Conservation (phyloP, 305 asterid genomes). For the Solanum aculeatissimum region DNA sequence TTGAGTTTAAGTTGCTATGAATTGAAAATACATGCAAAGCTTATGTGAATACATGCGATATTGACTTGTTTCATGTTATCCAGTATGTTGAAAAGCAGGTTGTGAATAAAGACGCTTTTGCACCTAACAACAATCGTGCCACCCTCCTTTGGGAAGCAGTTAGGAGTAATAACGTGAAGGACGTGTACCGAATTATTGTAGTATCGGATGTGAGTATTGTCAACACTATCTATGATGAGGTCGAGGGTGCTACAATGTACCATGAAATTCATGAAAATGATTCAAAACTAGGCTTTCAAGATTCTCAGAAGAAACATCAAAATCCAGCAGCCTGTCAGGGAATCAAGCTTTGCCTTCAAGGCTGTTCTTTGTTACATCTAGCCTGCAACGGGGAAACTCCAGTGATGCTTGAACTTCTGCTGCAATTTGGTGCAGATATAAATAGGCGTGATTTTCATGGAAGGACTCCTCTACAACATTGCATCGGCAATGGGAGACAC, state of each 20-base stretch:
- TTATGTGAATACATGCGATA: not conserved
- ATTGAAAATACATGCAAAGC: not conserved
- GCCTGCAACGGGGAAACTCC: slow-evolving; percentile 57
- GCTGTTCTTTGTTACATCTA: slow-evolving; percentile 76
- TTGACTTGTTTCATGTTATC: slow-evolving; percentile 3
- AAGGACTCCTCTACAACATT: slow-evolving; percentile 85
- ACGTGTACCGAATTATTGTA: slow-evolving; percentile 48
- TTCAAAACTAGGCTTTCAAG: slow-evolving; percentile 17
- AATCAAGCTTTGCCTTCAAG: slow-evolving; percentile 48
- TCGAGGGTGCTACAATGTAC: slow-evolving; percentile 27
- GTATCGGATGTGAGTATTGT: slow-evolving; percentile 45
- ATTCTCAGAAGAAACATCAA: slow-evolving; percentile 20
- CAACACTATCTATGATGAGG: slow-evolving; percentile 56
- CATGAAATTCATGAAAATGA: slow-evolving; percentile 19
- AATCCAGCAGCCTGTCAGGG: slow-evolving; percentile 45
- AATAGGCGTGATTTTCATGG: slow-evolving; percentile 73
- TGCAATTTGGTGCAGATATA: slow-evolving; percentile 85
- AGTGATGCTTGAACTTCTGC: slow-evolving; percentile 81
- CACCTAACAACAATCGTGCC: slow-evolving; percentile 23
- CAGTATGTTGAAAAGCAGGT: slow-evolving; percentile 79
- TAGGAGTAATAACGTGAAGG: slow-evolving; percentile 49
- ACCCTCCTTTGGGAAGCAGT: slow-evolving; percentile 83
- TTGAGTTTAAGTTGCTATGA: not conserved
- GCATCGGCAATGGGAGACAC: slow-evolving; percentile 70
- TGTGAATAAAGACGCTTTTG: slow-evolving; percentile 41